phyloP scores from a whole-genome alignment of 129 eudicot species.

The Helianthus annuus region HanXRQr2.0-SUNRISE NC_035436.2:129267931-129268430 shows the following conservation, averaged over 20 bases:
- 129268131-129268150: slow-evolving; percentile 1
- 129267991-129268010: slow-evolving; percentile 44
- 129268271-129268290: neutral
- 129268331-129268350: too few relatives aligned
- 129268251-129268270: neutral
- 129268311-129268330: too few relatives aligned
- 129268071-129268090: slow-evolving; percentile 72
- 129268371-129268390: too few relatives aligned
- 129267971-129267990: slow-evolving; percentile 58
- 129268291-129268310: too few relatives aligned
- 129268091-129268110: slow-evolving; percentile 86
- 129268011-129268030: slow-evolving; percentile 63
- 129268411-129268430: too few relatives aligned
- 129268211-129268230: neutral
- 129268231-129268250: neutral
- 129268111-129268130: slow-evolving; percentile 46
- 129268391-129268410: too few relatives aligned
- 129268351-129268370: too few relatives aligned
- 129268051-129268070: slow-evolving; percentile 54
- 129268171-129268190: neutral
- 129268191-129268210: neutral
- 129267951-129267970: neutral
- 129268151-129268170: neutral
- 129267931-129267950: too few relatives aligned
- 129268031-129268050: slow-evolving; percentile 50